Base-by-base conservation (phyloP, 208 protist genomes). In the Naegleria gruberi region DNA sequence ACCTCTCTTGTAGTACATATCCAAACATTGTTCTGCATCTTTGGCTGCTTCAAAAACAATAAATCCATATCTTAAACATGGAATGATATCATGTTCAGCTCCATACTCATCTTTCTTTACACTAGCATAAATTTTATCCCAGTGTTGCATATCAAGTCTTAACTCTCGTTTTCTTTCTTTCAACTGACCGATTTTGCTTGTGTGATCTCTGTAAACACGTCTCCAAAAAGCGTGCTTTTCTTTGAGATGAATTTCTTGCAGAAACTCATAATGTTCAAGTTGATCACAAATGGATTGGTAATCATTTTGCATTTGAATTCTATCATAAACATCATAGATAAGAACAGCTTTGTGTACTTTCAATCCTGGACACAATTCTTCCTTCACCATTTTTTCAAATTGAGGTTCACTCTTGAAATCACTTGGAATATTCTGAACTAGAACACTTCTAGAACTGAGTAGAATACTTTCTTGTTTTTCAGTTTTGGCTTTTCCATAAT, bases 331-430 rank as follows among this genome's bases (percentile, higher is more conserved):
- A 55, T 87, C 44, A 55, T 42, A 87, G 12, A 87, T 55, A 40
- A 87, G 19, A 6, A 87, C 83, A 40, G 83, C 42, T 55, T 87
- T 87, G 8, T 37, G 5, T 55, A 87, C 83, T 55, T 87, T 87
- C n/a, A 87, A 40, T 5, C 42, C 43, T 19, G 83, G 41, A 55
- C 83, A 87, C 7, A 87, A 12, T 40, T 87, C 43, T 34, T 87
- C 83, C 34, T 26, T 26, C 0, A 77, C 65, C 65, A 77, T 37
- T 77, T 77, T 77, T 8, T 77, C 65, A 77, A 77, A 77, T 77
- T 37, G 30, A 77, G 65, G 65, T 77, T 77, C 65, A 37, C 65
- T 77, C 0, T 77, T 30, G 34, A 77, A 77, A 77, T 77, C 65
- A 7, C 30, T 37, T 37, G 65, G 65, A 7, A 77, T 37, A 77